Evolutionary conservation across 768 basidiomycete genomes (phyloP), one percentile per base, ranked within the genome.

Genomic region (Agaricus subrufescens): DNA sequence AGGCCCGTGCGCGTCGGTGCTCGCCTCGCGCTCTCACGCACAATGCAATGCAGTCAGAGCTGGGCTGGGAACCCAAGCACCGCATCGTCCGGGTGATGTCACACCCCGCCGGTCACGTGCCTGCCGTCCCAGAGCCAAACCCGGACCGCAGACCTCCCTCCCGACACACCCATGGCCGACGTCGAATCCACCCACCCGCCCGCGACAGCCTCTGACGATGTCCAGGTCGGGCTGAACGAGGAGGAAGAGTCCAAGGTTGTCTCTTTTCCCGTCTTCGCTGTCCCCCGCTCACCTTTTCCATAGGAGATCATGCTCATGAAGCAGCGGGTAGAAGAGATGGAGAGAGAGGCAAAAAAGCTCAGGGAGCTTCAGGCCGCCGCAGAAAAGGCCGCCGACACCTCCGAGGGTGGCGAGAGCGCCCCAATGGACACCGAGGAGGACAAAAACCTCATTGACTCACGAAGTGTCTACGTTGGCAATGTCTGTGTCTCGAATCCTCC

Each of bases 391-490:
- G 72, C 74, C 62, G 69, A 71, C 60, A 72, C 67, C 34, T 79
- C 78, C 42, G 80, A 70, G 43, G 76, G 69, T 10, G 78, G 80
- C 29, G 71, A 69, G 48, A 72, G 73, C 52, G 73, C 67, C 51
- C 75, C 81, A 51, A 85, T 84, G 79, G 88, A 89, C 63, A 85
- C 84, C 1, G 94, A 94, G 63, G 94, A 97, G 64, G 94, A 95
- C 34, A 89, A 84, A 69, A 77, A 85, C 26, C 73, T 80, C 26
- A 85, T 94, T 25, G 97, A 99, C 70, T 69, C 74, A 58, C 78
- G 95, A 71, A 97, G 94, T 73, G 73, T 99, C 44, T 98, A 94
- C 69, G 87, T 99, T 65, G 97, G 97, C 52, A 99, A 98, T 74
- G 97, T 97, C 66, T 65, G 91, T 75, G 85, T 75, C n/a, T 19